Evolutionary conservation across 495 filamentous ascomycete species (phyloP), one percentile per base, ranked within the genome.

Genomic region (Aspergillus cavernicola): DNA sequence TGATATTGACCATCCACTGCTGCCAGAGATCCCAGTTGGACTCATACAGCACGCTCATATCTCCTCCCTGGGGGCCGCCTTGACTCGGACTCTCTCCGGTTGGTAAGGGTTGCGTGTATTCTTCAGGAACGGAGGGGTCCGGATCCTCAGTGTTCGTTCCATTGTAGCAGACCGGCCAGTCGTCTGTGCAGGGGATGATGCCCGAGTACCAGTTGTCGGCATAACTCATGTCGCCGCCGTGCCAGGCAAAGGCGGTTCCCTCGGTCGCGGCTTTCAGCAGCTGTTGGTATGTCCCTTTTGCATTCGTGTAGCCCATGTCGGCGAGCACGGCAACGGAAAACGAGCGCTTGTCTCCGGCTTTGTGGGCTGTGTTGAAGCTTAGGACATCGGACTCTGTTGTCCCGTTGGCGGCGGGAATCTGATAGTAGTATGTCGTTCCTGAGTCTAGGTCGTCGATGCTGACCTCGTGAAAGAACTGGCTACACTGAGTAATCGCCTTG

Each of bases 101-200:
- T 6, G 77, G 76, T 0, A 80, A 62, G 10, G 77, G 76, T 13
- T 50, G 53, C 43, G 68, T 59, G 58, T 78, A 78, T 16, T 68
- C 66, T 0, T 64, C 55, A 0, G 73, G 62, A 32, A 71, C 49
- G 6, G 62, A 66, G 9, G 65, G 66, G 10, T 46, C 47, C 9
- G 53, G 53, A 1, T 51, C 24, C 9, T 13, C 8, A 1, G 53
- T 50, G 73, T 60, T 67, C 8, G 74, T 70, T 29, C 77, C 77
- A 52, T 79, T 79, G 56, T 79, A 80, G 67, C 77, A 80, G 8
- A 80, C 72, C 3, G 74, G 71, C 76, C 77, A 80, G 57, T 68
- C 62, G 42, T 64, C 53, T 37, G 58, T 67, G 51, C 77, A 80
- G 23, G 77, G 71, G 22, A 80, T 62, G 38, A 79, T 74, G 11